Conservation (phyloP, 805 yeast genomes). For the Hanseniaspora guilliermondii region DNA sequence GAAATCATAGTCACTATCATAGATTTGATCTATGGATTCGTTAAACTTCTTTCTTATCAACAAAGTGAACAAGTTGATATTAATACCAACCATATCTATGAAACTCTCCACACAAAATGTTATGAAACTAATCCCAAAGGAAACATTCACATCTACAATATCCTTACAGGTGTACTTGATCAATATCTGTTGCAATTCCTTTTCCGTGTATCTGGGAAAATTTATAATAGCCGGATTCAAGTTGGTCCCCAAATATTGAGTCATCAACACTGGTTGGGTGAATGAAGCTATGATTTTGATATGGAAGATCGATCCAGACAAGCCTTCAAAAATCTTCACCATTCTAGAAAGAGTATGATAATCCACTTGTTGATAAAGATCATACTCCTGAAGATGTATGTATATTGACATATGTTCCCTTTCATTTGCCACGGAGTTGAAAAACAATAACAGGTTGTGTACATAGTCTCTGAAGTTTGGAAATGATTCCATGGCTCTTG, state of each 20-base stretch:
- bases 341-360: conserved; percentile 1
- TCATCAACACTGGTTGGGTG: background rate
- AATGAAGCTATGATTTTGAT: conserved; percentile 11
- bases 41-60: conserved; percentile 1
- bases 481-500: conserved; percentile 12
- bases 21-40: background rate
- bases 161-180: background rate
- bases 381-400: conserved; percentile 9
- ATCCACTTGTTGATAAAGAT: conserved; percentile 5
- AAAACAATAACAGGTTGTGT: conserved; percentile 4
- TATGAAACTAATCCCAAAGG: conserved; percentile 1
- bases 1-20: background rate
- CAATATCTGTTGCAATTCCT: conserved; percentile 1
- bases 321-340: conserved; percentile 1
- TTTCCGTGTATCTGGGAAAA: conserved; percentile 3
- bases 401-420: background rate
- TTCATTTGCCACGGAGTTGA: background rate
- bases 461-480: conserved; percentile 2
- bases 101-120: conserved; percentile 5
- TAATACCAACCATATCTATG: conserved; percentile 2
- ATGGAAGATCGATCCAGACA: conserved; percentile 8
- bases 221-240: background rate
- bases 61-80: background rate
- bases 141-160: background rate
- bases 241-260: conserved; percentile 1